Conservation (phyloP, 352 stramenopile species). For the Plasmopara viticola region DNA sequence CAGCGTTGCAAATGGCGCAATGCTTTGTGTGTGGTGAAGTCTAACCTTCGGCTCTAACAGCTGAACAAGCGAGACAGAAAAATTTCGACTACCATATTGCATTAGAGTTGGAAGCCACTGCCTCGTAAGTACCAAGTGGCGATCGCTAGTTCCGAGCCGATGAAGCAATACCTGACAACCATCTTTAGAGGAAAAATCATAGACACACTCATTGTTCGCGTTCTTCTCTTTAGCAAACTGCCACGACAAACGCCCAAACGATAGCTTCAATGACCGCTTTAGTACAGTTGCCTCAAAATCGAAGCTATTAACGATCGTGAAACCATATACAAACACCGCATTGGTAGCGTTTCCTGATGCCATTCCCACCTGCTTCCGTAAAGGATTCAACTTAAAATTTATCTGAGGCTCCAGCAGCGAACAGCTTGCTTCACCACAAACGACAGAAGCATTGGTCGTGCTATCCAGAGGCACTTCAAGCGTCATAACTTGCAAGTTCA, state of each 20-base stretch:
- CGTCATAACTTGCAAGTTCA: conserved; percentile 25
- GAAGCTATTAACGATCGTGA: conserved; percentile 17
- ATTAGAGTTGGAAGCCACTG: conserved; percentile 20
- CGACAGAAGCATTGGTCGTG: conserved; percentile 11
- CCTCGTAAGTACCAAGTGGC: conserved; percentile 27
- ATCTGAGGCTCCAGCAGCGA: conserved; percentile 15
- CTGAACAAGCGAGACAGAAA: conserved; percentile 30
- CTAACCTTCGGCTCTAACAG: conserved; percentile 29
- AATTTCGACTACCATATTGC: conserved; percentile 1
- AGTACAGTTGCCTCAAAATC: not conserved
- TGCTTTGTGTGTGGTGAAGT: conserved; percentile 6
- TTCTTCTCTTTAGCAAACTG: conserved; percentile 15
- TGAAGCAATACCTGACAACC: conserved; percentile 29
- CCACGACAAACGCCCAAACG: conserved; percentile 39
- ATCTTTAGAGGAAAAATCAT: conserved; percentile 3
- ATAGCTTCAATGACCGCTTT: conserved; percentile 22
- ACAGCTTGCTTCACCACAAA: conserved; percentile 23
- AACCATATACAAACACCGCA: conserved; percentile 35
- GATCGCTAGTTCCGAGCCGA: conserved; percentile 19
- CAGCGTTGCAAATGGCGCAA: conserved; percentile 12
- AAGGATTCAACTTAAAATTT: conserved; percentile 3
- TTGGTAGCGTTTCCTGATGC: conserved; percentile 8
- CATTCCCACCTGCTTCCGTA: conserved; percentile 31
- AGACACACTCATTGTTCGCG: conserved; percentile 16
- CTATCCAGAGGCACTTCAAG: conserved; percentile 19